phyloP scores from a whole-genome alignment of 768 basidiomycete genomes.

The Suillus subalutaceus region DNA sequence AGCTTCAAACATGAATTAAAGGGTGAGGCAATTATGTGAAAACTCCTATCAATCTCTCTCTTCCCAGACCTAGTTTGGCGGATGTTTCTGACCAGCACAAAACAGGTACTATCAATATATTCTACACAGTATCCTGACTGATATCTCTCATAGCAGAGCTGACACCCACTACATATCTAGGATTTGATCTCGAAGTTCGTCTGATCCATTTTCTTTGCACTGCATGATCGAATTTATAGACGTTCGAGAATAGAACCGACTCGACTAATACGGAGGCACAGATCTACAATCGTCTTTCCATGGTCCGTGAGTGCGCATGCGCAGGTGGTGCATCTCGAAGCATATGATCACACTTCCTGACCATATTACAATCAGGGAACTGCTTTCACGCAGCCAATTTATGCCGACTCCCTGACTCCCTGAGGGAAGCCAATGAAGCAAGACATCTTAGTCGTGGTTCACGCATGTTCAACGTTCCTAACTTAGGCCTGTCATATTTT shows the following conservation, averaged over 20 bases:
- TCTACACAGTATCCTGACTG: not conserved
- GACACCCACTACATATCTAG: not conserved
- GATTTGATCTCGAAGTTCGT: not conserved
- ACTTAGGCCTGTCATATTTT: not conserved
- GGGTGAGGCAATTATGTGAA: not conserved
- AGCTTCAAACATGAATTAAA: not conserved
- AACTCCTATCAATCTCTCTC: not conserved
- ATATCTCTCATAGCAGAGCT: not conserved
- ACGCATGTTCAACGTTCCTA: not conserved
- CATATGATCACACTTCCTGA: not conserved
- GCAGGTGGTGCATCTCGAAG: not conserved
- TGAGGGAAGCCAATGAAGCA: conserved; percentile 1
- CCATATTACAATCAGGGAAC: not conserved
- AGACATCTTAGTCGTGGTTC: conserved; percentile 6
- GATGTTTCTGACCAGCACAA: not conserved
- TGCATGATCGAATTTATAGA: conserved; percentile 2
- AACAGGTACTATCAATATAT: not conserved
- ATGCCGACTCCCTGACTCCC: not conserved
- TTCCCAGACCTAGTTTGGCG: not conserved
- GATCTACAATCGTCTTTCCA: not conserved
- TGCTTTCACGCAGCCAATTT: not conserved
- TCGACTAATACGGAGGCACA: not conserved
- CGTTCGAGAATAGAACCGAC: not conserved
- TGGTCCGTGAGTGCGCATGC: not conserved
- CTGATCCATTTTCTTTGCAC: not conserved